These are phyloP conservation scores for Hypoxylon sp. DNA, from an alignment of 2,329 filamentous ascomycete species.

Conservation along the genomic window DNA sequence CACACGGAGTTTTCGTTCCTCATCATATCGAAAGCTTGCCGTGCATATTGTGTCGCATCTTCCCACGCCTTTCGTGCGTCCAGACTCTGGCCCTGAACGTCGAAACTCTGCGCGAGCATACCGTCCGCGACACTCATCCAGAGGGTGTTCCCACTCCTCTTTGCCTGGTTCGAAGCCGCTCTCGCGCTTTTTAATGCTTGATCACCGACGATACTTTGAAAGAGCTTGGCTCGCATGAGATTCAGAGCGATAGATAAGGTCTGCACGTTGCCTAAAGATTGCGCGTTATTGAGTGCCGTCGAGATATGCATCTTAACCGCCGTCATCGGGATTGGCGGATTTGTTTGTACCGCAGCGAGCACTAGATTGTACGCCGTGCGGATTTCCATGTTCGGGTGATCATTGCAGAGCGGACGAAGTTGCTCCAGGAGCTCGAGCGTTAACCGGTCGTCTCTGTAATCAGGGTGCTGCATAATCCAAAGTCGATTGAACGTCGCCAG, in stretches of 20 bases:
- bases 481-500: constrained; percentile 78
- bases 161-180: constrained; percentile 77
- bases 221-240: constrained; percentile 87
- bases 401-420: constrained; percentile 76
- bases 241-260: constrained; percentile 87
- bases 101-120: constrained; percentile 81
- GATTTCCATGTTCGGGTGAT: constrained; percentile 81
- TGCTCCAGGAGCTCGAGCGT: constrained; percentile 74
- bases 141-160: constrained; percentile 77
- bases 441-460: constrained; percentile 69
- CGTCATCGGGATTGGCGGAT: constrained; percentile 76
- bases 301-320: constrained; percentile 85
- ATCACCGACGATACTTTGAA: constrained; percentile 84
- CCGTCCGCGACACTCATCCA: constrained; percentile 87
- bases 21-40: constrained; percentile 49
- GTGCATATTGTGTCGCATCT: constrained; percentile 50
- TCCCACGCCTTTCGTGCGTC: constrained; percentile 66
- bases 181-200: constrained; percentile 83
- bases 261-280: constrained; percentile 80
- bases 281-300: constrained; percentile 78
- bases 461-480: constrained; percentile 78
- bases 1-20: constrained; percentile 33
- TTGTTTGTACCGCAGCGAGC: constrained; percentile 75
- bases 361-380: constrained; percentile 83
- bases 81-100: constrained; percentile 75